phyloP scores from a whole-genome alignment of 495 filamentous ascomycete species.

The Xylaria grammica region DNA sequence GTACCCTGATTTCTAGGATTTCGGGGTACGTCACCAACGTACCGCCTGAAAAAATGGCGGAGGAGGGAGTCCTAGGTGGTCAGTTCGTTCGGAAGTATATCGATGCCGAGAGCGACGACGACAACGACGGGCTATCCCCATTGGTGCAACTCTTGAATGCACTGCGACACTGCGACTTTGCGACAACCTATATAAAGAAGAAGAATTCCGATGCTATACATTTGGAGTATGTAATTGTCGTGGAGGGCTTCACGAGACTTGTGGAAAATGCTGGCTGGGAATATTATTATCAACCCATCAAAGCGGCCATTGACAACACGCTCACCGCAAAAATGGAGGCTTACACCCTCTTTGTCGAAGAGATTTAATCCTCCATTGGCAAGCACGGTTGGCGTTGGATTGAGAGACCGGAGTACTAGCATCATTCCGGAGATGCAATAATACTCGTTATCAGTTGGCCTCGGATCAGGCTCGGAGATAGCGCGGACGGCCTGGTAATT shows the following conservation, averaged over 20 bases:
- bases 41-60: neutral
- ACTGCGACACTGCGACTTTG: constrained; percentile 1
- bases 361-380: too few species aligned
- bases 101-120: neutral
- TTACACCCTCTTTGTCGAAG: neutral
- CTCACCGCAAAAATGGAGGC: neutral
- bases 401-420: too few species aligned
- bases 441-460: too few species aligned
- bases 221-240: neutral
- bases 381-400: too few species aligned
- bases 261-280: neutral
- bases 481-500: too few species aligned
- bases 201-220: too few species aligned
- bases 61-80: neutral
- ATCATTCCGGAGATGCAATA: too few species aligned
- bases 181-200: neutral
- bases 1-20: neutral
- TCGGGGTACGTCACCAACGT: neutral
- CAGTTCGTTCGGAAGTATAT: neutral
- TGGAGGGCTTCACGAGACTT: neutral
- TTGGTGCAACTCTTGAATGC: neutral
- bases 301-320: neutral
- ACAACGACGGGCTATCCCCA: neutral
- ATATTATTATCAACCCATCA: neutral
- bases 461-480: too few species aligned